phyloP scores from a whole-genome alignment of 192 early-diverging fungal species.

The Backusella tarrabulga region DNA sequence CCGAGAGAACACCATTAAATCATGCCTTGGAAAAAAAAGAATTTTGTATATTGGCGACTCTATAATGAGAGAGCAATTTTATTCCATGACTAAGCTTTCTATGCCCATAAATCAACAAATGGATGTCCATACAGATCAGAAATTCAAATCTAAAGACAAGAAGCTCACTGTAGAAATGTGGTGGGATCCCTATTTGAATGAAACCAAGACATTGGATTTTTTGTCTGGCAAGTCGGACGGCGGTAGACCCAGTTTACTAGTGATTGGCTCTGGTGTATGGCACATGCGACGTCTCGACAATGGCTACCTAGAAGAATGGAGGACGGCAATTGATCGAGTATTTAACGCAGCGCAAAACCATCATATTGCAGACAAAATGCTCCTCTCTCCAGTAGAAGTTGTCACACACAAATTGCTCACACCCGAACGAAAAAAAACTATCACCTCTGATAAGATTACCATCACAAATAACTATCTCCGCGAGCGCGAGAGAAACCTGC shows the following conservation, averaged over 20 bases:
- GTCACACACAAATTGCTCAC: constrained; percentile 42
- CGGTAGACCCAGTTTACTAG: constrained; percentile 38
- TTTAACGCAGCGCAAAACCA: constrained; percentile 18
- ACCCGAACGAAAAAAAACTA: constrained; percentile 40
- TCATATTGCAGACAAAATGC: constrained; percentile 39
- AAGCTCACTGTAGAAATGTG: constrained; percentile 52
- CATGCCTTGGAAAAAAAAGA: constrained; percentile 47
- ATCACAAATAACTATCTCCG: constrained; percentile 58
- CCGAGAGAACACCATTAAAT: constrained; percentile 29
- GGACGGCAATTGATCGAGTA: constrained; percentile 38
- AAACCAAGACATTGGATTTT: constrained; percentile 32
- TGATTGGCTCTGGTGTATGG: constrained; percentile 65
- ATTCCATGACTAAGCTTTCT: constrained; percentile 46
- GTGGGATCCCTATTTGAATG: constrained; percentile 74
- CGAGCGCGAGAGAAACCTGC: constrained; percentile 2
- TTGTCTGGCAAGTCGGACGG: constrained; percentile 14
- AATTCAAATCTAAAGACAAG: constrained; percentile 13
- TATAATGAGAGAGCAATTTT: constrained; percentile 59
- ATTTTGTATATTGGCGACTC: constrained; percentile 72
- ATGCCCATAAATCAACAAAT: constrained; percentile 21
- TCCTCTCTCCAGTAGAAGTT: constrained; percentile 40
- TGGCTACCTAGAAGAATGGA: constrained; percentile 46
- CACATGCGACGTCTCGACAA: constrained; percentile 53
- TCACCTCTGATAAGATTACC: constrained; percentile 44
- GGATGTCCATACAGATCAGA: constrained; percentile 7